A percentile compares a stretch with the other conserved stretches of the same genome.
phyloP scores from a whole-genome alignment of 1,284 basidiomycete genomes.

The Malassezia brasiliensis region DNA sequence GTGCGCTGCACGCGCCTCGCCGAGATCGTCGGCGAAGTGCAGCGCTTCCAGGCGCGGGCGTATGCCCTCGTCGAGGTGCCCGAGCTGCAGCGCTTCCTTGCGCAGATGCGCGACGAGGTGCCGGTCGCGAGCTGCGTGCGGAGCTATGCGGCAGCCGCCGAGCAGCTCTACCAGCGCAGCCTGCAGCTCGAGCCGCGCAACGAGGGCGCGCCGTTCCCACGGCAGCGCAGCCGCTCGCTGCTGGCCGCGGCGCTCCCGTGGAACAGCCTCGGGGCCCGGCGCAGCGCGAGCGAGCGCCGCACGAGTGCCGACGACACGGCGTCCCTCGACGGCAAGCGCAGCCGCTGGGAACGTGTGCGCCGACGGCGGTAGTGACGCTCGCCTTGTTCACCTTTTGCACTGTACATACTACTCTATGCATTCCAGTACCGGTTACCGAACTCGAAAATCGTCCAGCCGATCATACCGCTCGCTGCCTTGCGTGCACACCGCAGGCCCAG shows the following conservation, averaged over 20 bases:
- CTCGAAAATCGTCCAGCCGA: constrained; percentile 47
- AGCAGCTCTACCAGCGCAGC: constrained; percentile 42
- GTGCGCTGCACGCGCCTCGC: constrained; percentile 55
- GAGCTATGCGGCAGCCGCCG: constrained; percentile 28
- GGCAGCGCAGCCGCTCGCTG: background rate
- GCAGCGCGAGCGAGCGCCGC: background rate
- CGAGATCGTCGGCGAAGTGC: constrained; percentile 61
- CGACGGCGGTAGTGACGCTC: background rate
- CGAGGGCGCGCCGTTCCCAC: constrained; percentile 4
- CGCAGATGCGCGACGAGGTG: constrained; percentile 26
- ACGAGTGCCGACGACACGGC: background rate
- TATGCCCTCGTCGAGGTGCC: constrained; percentile 72
- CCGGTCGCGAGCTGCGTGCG: constrained; percentile 10
- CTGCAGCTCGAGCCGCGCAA: constrained; percentile 42
- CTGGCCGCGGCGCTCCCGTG: background rate
- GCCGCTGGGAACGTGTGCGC: background rate
- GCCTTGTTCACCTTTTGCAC: no score
- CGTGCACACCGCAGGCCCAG: constrained; percentile 39
- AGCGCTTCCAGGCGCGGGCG: constrained; percentile 71
- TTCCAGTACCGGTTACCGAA: constrained; percentile 7
- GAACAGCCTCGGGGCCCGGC: background rate
- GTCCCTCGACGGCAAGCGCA: background rate
- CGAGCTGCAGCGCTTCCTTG: constrained; percentile 69
- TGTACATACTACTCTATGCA: background rate
- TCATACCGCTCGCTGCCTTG: constrained; percentile 42